Percentiles rank a stretch among this genome's conserved stretches.
phyloP scores from a whole-genome alignment of 257 asterid genomes.

The Plantago elongata region DNA sequence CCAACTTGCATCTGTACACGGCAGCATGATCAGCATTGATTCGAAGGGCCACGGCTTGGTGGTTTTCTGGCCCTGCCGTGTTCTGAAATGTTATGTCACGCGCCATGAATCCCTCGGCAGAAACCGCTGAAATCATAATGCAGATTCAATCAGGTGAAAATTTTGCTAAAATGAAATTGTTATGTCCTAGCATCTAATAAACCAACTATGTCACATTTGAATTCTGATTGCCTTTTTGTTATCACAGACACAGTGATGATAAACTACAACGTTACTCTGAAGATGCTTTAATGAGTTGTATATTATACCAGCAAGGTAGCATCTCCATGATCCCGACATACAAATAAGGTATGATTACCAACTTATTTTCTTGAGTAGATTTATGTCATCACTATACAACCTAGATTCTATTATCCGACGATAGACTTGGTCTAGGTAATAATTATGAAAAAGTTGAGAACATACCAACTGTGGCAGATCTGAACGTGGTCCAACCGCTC shows the following conservation, averaged over 20 bases:
- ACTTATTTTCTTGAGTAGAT: no score
- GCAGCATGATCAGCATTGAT: conserved; percentile 64
- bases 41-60: conserved; percentile 89
- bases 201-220: neutral
- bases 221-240: no score
- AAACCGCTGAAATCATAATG: conserved; percentile 49
- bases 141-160: neutral
- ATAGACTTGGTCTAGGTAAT: no score
- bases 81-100: conserved; percentile 74
- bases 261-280: no score
- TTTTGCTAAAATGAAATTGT: neutral
- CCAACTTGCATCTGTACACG: conserved; percentile 49
- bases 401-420: no score
- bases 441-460: neutral
- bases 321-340: no score
- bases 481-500: conserved; percentile 85
- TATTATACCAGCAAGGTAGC: no score
- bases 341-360: no score
- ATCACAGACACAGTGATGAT: no score
- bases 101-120: conserved; percentile 78
- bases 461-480: conserved; percentile 91
- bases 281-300: no score
- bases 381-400: no score
- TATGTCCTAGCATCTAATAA: neutral
- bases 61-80: conserved; percentile 73